phyloP scores from a whole-genome alignment of 2,329 filamentous ascomycete genomes.

The Dactylellina sp. region DNA sequence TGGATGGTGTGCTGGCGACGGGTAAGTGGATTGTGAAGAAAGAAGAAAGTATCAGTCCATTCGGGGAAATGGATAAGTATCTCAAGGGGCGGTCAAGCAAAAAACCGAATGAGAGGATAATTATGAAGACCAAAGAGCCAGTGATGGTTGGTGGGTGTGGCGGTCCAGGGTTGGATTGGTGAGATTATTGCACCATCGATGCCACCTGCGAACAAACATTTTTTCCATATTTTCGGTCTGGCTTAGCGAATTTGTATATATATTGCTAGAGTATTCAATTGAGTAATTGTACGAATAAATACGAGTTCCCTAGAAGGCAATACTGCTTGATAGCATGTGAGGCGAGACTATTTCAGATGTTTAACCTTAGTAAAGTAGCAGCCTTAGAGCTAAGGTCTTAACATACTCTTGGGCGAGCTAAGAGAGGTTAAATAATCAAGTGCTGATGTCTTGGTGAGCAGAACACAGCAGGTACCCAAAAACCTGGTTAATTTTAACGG shows the following conservation, averaged over 20 bases:
- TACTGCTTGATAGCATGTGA: background rate
- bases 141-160: constrained; percentile 45
- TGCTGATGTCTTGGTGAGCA: constrained; percentile 18
- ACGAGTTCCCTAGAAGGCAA: background rate
- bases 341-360: no score
- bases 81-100: constrained; percentile 67
- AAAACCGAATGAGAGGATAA: constrained; percentile 40
- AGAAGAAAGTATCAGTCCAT: constrained; percentile 68
- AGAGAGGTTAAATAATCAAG: background rate
- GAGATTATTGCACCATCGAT: background rate
- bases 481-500: constrained; percentile 29
- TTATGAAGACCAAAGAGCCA: constrained; percentile 45
- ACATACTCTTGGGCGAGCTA: constrained; percentile 10
- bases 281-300: constrained; percentile 8
- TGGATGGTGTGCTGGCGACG: constrained; percentile 83
- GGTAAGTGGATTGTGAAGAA: constrained; percentile 81
- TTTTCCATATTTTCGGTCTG: background rate
- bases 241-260: constrained; percentile 10
- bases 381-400: constrained; percentile 38
- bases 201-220: no score
- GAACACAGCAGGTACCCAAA: constrained; percentile 19
- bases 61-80: constrained; percentile 66
- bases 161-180: constrained; percentile 46
- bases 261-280: constrained; percentile 1
- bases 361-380: constrained; percentile 14